Evolutionary conservation across 164 flowering plant species (phyloP), one percentile per base, ranked within the genome.

Genomic region (Nymphaea thermarum): DNA sequence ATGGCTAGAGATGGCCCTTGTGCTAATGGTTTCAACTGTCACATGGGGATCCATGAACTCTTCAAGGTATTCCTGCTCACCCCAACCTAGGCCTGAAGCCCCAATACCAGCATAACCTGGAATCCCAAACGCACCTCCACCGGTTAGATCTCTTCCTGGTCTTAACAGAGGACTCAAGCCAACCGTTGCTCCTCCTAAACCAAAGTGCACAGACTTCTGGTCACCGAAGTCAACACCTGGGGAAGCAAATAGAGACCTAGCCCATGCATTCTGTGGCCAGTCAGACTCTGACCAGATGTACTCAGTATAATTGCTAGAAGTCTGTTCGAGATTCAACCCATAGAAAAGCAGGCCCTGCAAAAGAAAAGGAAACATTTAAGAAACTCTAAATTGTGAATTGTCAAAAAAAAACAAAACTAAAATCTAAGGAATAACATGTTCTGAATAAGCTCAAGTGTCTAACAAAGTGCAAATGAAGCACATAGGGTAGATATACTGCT

Each of bases 241-340:
- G 73, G 95, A 85, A 70, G 85, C 90, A 77, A 77, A 78, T 51
- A 89, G 85, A 53, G 87, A 79, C 43, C 86, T 86, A 64, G 92
- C 90, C 94, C 97, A 95, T 44, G 90, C 92, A 81, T 90, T 78
- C 25, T 75, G 82, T 66, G 99, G 98, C 99, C 98, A 95, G 75
- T 95, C 98, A 76, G 89, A 88, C 71, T 82, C 83, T 66, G 86
- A 78, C 99, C 99, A 95, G 64, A 87, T 76, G 80, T 79, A 85
- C 18, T 80, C 83, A 63, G 85, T 70, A 53, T 72, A 79, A 68
- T 80, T 78, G 53, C 65, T 53, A 61, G 45, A 68, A 65, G 78
- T 74, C 41, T 73, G 47, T 17, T 68, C 84, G 72, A 80, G 80
- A 68, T 83, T 84, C 84, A 79, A 80, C 43, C 79, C 81, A 68